phyloP scores from a whole-genome alignment of 805 yeast species.

The Yarrowia hollandica region DNA sequence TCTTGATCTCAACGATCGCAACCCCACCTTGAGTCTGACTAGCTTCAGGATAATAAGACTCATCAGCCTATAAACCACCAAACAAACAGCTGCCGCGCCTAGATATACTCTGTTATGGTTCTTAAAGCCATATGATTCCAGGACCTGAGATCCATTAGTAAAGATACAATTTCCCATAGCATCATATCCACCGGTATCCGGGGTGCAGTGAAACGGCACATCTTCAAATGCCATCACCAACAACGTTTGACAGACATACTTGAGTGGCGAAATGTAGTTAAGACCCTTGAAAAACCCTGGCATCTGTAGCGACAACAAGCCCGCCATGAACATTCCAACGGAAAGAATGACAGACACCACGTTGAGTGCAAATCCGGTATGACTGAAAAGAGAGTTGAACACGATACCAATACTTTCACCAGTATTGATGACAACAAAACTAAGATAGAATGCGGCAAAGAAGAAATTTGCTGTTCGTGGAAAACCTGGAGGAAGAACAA shows the following conservation, averaged over 20 bases:
- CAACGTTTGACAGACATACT: slow-evolving; percentile 49
- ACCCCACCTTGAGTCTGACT: slow-evolving; percentile 34
- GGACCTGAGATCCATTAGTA: slow-evolving; percentile 55
- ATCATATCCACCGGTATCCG: slow-evolving; percentile 30
- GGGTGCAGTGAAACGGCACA: slow-evolving; percentile 24
- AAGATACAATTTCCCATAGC: slow-evolving; percentile 49
- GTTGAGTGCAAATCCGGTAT: slow-evolving; percentile 79
- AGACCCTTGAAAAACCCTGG: slow-evolving; percentile 65
- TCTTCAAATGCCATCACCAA: slow-evolving; percentile 29
- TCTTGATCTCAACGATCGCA: slow-evolving; percentile 17
- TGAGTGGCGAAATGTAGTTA: slow-evolving; percentile 76
- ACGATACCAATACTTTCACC: slow-evolving; percentile 86
- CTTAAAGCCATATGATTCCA: slow-evolving; percentile 52
- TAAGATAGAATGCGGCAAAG: slow-evolving; percentile 59
- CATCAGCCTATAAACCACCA: slow-evolving; percentile 37
- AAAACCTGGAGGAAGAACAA: slow-evolving; percentile 70
- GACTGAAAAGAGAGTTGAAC: slow-evolving; percentile 69
- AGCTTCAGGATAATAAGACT: slow-evolving; percentile 36
- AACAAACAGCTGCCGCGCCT: slow-evolving; percentile 36
- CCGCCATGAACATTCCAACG: slow-evolving; percentile 80
- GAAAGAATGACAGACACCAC: slow-evolving; percentile 65
- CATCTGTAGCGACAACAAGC: slow-evolving; percentile 77
- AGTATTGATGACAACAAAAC: slow-evolving; percentile 59
- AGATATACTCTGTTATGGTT: slow-evolving; percentile 33
- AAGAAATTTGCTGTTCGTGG: slow-evolving; percentile 67